Evolutionary conservation across 169 alveolate genomes (phyloP).

Genomic region (Eimeria tenella): DNA sequence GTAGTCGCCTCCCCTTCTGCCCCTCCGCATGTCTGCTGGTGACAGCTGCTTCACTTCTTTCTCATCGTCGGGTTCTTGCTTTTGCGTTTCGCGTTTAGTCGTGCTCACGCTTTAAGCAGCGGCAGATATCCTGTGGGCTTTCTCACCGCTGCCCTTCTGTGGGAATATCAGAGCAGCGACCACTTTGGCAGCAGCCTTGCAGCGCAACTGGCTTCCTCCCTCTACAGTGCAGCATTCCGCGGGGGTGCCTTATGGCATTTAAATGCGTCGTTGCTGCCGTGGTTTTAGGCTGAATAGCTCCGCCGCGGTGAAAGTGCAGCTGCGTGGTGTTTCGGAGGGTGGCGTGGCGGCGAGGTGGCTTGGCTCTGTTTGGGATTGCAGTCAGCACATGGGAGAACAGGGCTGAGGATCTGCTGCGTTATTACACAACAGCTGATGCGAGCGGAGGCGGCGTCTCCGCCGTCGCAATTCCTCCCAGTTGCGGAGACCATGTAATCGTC

Average conservation of each 20-base stretch:
- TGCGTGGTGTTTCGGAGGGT: background rate
- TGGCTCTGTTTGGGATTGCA: background rate
- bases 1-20: conserved; percentile 72
- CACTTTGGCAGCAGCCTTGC: conserved; percentile 42
- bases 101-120: conserved; percentile 20
- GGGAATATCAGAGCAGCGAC: conserved; percentile 57
- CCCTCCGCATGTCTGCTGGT: conserved; percentile 75
- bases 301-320: conserved; percentile 20
- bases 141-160: conserved; percentile 15
- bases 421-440: conserved; percentile 27
- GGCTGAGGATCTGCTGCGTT: background rate
- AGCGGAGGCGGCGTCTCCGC: conserved; percentile 4
- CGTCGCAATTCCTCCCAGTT: conserved; percentile 12
- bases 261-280: conserved; percentile 5
- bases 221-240: conserved; percentile 32
- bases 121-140: conserved; percentile 23
- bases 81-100: conserved; percentile 18
- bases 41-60: conserved; percentile 26
- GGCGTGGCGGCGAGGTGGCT: conserved; percentile 24
- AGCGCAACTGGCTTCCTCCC: conserved; percentile 31
- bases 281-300: background rate
- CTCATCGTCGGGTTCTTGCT: conserved; percentile 46
- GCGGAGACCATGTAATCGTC: conserved; percentile 62
- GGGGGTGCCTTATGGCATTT: conserved; percentile 27
- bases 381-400: background rate